A percentile compares a stretch with the other conserved stretches of the same genome.
These are phyloP conservation scores for Acacia pycnantha DNA, from an alignment of 331 rosid genomes.

Conservation along the genomic window DNA sequence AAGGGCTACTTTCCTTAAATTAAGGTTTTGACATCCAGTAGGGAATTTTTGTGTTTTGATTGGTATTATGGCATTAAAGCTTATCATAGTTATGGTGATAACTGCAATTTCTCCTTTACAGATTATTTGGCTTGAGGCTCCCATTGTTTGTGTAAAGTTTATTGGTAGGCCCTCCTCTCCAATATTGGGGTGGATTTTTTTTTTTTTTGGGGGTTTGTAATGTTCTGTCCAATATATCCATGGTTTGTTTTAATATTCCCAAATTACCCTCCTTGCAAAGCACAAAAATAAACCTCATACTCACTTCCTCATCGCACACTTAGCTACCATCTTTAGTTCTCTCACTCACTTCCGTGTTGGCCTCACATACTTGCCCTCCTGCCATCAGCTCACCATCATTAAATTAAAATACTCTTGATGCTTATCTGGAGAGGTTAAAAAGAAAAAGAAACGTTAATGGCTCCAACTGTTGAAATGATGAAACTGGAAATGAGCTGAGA, in stretches of 20 bases:
- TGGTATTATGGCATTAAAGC: neutral
- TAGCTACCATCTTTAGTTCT: neutral
- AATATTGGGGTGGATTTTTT: neutral
- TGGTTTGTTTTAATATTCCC: neutral
- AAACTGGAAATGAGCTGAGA: neutral
- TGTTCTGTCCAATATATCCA: too few species aligned
- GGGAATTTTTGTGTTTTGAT: neutral
- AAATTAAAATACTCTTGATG: neutral
- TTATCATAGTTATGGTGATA: neutral
- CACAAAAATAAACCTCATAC: neutral
- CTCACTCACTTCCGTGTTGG: neutral
- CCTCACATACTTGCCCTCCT: neutral
- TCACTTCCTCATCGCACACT: neutral
- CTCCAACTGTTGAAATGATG: neutral
- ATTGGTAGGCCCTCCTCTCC: neutral
- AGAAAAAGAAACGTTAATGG: neutral
- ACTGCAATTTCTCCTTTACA: neutral
- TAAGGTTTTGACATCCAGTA: slow-evolving; percentile 4
- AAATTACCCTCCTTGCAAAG: neutral
- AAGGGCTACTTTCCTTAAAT: neutral
- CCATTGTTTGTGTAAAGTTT: neutral
- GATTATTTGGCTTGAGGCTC: neutral
- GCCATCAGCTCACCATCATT: neutral
- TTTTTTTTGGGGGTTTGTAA: neutral
- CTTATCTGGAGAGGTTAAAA: neutral